phyloP scores from a whole-genome alignment of 2,329 filamentous ascomycete species.

The Rugonectria rugulosa region DNA sequence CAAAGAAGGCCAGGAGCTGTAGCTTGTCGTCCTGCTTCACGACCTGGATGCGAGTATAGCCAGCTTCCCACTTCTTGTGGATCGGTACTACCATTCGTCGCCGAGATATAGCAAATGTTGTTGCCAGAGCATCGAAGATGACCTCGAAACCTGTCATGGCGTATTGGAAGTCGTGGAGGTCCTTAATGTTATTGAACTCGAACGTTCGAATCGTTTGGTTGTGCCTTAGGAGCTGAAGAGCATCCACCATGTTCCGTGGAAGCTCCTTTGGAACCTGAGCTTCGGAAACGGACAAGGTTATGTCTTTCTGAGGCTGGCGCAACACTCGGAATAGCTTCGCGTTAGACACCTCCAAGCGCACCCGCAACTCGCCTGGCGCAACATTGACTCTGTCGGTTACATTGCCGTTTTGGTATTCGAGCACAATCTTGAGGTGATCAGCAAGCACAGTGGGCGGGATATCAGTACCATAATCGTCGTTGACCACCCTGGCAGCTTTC shows the following conservation, averaged over 20 bases:
- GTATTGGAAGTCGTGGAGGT: constrained; percentile 80
- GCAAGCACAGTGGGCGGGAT: constrained; percentile 75
- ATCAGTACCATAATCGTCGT: constrained; percentile 69
- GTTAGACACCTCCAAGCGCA: constrained; percentile 70
- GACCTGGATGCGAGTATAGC: constrained; percentile 80
- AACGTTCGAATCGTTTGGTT: constrained; percentile 75
- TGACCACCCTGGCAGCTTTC: constrained; percentile 76
- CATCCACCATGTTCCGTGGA: constrained; percentile 67
- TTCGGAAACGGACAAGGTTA: constrained; percentile 78
- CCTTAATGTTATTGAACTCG: constrained; percentile 69
- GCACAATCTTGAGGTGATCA: constrained; percentile 76
- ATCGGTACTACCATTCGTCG: constrained; percentile 90
- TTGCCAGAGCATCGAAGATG: constrained; percentile 74
- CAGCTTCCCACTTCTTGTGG: constrained; percentile 92
- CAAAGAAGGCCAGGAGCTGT: constrained; percentile 86
- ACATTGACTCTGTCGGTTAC: constrained; percentile 87
- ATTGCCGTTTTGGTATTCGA: constrained; percentile 78
- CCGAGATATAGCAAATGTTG: constrained; percentile 81
- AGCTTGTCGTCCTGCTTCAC: constrained; percentile 74
- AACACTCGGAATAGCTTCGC: constrained; percentile 70
- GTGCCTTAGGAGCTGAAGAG: constrained; percentile 65
- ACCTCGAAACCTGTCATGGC: constrained; percentile 84
- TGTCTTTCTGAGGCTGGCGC: constrained; percentile 77
- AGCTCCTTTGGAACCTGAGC: constrained; percentile 69
- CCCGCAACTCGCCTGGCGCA: constrained; percentile 74